These are phyloP conservation scores for Pulchroboletus neoregius DNA, from an alignment of 1,284 basidiomycete genomes.

Conservation along the genomic window DNA sequence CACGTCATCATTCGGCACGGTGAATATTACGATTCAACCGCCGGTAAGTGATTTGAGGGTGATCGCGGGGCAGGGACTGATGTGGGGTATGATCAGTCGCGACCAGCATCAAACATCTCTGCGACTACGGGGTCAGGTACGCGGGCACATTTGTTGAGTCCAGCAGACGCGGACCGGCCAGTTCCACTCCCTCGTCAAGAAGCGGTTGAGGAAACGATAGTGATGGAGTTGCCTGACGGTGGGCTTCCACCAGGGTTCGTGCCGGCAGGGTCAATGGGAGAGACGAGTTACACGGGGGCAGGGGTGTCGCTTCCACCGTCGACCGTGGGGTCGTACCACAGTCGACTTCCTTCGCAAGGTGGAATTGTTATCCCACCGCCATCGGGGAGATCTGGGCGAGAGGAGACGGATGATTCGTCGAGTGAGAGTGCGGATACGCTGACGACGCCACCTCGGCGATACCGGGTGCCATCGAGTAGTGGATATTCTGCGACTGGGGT, in stretches of 20 bases:
- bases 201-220: constrained; percentile 12
- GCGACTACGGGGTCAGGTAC: constrained; percentile 22
- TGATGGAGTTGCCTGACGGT: constrained; percentile 25
- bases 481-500: too few relatives aligned
- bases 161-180: constrained; percentile 33
- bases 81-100: constrained; percentile 21
- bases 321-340: constrained; percentile 25
- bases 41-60: constrained; percentile 22
- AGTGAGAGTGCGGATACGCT: constrained; percentile 30
- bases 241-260: constrained; percentile 31
- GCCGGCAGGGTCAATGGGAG: constrained; percentile 18
- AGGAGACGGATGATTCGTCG: constrained; percentile 25
- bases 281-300: constrained; percentile 23
- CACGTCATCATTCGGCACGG: constrained; percentile 31
- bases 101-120: constrained; percentile 31
- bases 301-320: constrained; percentile 28
- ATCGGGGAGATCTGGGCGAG: constrained; percentile 11
- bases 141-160: constrained; percentile 29
- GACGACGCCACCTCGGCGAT: constrained; percentile 27
- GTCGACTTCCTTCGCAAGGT: constrained; percentile 17
- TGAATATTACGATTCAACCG: constrained; percentile 34
- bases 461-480: constrained; percentile 8
- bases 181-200: constrained; percentile 28
- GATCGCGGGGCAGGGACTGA: constrained; percentile 2
- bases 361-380: constrained; percentile 29